Base-by-base conservation (phyloP, 805 yeast species). In the Vanderwaltozyma polyspora region DNA sequence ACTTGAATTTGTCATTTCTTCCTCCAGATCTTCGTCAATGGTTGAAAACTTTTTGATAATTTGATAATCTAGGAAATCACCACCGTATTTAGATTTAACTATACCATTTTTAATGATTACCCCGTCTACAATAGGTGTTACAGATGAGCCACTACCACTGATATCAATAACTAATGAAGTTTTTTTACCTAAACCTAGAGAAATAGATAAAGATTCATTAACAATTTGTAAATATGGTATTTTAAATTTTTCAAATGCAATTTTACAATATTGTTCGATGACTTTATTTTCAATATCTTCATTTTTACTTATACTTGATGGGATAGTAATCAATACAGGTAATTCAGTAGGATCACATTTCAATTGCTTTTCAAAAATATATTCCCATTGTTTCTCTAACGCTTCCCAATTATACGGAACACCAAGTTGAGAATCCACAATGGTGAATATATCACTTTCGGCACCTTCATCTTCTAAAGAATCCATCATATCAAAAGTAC, bases 41-140 rank as follows among this genome's bases (percentile, higher is more conserved):
- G n/a, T n/a, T n/a, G n/a, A n/a, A n/a, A n/a, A n/a, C 46, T 60
- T 71, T 33, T 71, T 63, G 43, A 70, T 56, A 2, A 76, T 63
- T 57, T 81, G 83, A 33, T 73, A 65, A 53, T 79, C 81, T 36
- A 82, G 55, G 54, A 79, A 87, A 54, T 86, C 89, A 8, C 96
- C 97, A 3, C 87, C 95, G 52, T 70, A 81, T 46, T 73, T 75
- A 12, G 83, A 71, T 54, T 74, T 79, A 40, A 70, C 62, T 5
- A 74, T 67, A 31, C 83, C 80, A 51, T 78, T 79, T 42, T 67
- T 60, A 34, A 79, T 68, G 33, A 84, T 70, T 12, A 72, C 68
- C 25, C 94, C 95, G 47, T 81, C 86, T 41, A 74, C 60, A 14
- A 84, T 70, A 8, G 94, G 93, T 0, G 91, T 79, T 8, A 84